These are phyloP conservation scores for Penicillium corylophilum DNA, from an alignment of 2,329 filamentous ascomycete species.

Conservation along the genomic window DNA sequence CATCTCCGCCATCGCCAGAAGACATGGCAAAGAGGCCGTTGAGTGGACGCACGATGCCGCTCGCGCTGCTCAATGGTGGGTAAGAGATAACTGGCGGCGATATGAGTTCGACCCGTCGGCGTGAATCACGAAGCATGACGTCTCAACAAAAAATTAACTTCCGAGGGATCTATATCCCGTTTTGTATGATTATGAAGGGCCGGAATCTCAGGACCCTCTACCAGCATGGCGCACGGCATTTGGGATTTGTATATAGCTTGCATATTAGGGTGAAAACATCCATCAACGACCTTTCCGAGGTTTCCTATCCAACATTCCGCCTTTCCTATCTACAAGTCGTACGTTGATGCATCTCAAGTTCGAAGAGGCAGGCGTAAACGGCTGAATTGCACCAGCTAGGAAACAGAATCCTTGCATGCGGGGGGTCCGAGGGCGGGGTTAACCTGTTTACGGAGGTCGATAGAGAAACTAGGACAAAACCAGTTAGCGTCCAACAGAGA, in stretches of 20 bases:
- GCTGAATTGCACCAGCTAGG: no score
- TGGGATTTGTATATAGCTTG: conserved; percentile 10
- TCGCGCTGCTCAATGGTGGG: conserved; percentile 41
- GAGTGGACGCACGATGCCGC: conserved; percentile 39
- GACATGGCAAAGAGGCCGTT: conserved; percentile 33
- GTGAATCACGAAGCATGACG: neutral
- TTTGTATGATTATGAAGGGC: conserved; percentile 11
- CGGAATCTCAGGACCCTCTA: conserved; percentile 4
- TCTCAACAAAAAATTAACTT: neutral
- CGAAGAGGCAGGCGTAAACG: no score
- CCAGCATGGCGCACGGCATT: conserved; percentile 16
- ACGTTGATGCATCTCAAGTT: no score
- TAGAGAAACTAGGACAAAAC: no score
- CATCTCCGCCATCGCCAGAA: conserved; percentile 22
- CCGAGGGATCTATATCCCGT: neutral
- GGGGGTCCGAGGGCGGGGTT: no score
- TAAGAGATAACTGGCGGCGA: conserved; percentile 32
- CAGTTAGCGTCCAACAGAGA: no score
- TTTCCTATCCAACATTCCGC: neutral
- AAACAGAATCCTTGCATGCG: no score
- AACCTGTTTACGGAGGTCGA: no score
- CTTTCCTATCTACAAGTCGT: neutral
- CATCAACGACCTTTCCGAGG: no score
- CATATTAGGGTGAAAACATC: neutral
- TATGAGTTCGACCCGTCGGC: conserved; percentile 16